Percentiles rank a stretch among this genome's conserved stretches.
phyloP scores from a whole-genome alignment of 805 yeast genomes.

The Candida silvatica region DNA sequence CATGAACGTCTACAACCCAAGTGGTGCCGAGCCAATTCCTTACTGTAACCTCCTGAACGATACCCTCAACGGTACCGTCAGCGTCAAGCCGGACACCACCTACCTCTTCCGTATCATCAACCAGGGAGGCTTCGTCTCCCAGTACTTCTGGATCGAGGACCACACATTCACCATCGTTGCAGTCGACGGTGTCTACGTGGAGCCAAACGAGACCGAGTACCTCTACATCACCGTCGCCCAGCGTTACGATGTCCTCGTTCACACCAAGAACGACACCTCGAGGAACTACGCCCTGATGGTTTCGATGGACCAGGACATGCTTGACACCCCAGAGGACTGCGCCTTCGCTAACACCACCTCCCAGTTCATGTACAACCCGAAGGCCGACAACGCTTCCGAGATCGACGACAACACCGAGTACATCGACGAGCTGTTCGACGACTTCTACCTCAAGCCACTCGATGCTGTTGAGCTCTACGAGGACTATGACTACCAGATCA shows the following conservation, averaged over 20 bases:
- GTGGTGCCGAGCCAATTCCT: conserved; percentile 98
- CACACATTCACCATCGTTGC: conserved; percentile 83
- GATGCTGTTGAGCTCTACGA: conserved; percentile 45
- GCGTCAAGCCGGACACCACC: conserved; percentile 77
- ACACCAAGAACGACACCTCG: conserved; percentile 54
- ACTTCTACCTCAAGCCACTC: conserved; percentile 63
- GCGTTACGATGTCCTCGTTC: conserved; percentile 74
- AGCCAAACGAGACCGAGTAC: conserved; percentile 60
- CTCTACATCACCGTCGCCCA: conserved; percentile 86
- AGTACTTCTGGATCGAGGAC: conserved; percentile 81
- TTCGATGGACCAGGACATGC: conserved; percentile 71
- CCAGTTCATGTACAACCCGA: conserved; percentile 43
- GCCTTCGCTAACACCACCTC: conserved; percentile 68
- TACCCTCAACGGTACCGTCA: conserved; percentile 67
- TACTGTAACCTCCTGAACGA: conserved; percentile 73
- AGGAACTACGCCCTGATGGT: conserved; percentile 79
- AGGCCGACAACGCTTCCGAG: conserved; percentile 34
- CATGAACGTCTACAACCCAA: conserved; percentile 74
- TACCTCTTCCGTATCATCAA: conserved; percentile 76
- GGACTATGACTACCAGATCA: conserved; percentile 61
- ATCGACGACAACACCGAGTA: conserved; percentile 35
- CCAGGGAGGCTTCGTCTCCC: conserved; percentile 88
- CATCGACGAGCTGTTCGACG: conserved; percentile 53
- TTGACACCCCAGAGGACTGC: conserved; percentile 64
- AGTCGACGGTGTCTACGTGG: conserved; percentile 84